Evolutionary conservation across 352 stramenopile species (phyloP), one percentile per base, ranked within the genome.

Genomic region (Phytophthora macrochlamydospora): DNA sequence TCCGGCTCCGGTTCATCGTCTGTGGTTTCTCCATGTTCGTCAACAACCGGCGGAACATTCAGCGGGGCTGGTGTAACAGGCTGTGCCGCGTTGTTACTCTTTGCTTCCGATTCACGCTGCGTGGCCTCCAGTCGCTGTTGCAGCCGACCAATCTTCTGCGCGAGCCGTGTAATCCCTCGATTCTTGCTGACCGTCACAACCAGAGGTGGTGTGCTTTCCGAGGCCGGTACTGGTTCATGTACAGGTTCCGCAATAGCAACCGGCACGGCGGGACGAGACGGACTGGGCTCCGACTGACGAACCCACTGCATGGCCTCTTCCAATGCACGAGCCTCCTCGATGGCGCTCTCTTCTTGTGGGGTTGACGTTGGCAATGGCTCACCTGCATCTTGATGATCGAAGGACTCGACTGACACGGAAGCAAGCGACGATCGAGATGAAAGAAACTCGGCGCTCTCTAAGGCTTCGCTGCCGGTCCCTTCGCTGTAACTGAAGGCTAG

Each of bases 131-230:
- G 68, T 2, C 79, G 79, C 53, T 82, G 65, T 35, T 85, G 71
- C 12, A 85, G 69, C 18, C 74, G 76, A 4, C 70, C 76, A 37
- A 85, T 88, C 51, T 85, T 85, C 35, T 72, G 69, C 3, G 76
- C 65, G 31, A 85, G 67, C 8, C 79, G 68, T 31, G 83, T 61
- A 43, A 84, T 85, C 2, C 79, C 72, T 45, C 65, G 78, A 32
- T 66, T 68, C 43, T 76, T 81, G 51, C 71, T 77, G 14, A 78
- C 62, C 12, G 45, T 70, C 33, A 77, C 43, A n/a, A 78, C 63
- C 33, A 67, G 40, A 43, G 59, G 59, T 37, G 71, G 40, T 44
- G 59, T 64, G 29, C 48, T 58, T 42, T 35, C 13, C 29, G 52
- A 7, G n/a, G 30, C 60, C 33, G 56, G 32, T 18, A 32, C n/a